Base-by-base conservation (phyloP, 371 early-diverging fungal genomes). In the Saksenaea oblongispora region DNA sequence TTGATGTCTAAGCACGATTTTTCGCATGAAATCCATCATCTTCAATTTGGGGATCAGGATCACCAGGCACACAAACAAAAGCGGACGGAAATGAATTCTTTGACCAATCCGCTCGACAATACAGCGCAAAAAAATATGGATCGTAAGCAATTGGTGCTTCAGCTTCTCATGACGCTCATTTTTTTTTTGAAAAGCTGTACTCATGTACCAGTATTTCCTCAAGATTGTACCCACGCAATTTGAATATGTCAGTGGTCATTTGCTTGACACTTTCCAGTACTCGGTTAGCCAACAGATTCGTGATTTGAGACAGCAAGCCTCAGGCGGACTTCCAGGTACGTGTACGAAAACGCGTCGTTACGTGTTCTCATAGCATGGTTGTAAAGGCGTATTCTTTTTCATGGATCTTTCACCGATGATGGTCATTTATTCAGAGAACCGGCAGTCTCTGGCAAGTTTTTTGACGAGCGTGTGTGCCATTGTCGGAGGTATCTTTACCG, bases 321-420 rank as follows among this genome's bases (percentile, higher is more conserved):
- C 56, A 44, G 74, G 69, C 26, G 86, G 87, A n/a, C 71, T 90
- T 59, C 89, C 91, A 66, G 89, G 87, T 78, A 79, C 62, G 67
- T 11, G 27, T 8, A 27, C 37, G 9, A 15, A 13, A 42, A 5
- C 3, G 31, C 14, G 24, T 27, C 37, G 18, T n/a, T 7, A 27
- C 5, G n/a, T 18, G 14, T 14, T 8, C 39, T 5, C 11, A 13
- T 22, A 28, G 28, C 15, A 22, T 15, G 34, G 5, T 51, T 5
- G 9, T 36, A 11, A 65, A 80, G 94, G 96, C 27, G 89, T 98
- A 17, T 96, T 95, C 73, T 93, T 98, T 75, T 89, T 93, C 75
- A 93, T 88, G 73, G 97, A 98, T 35, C 96, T 97, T 70, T 96
- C 98, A 14, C 98, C 98, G 4, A 96, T 98, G 96, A 82, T 91